A percentile compares a stretch with the other conserved stretches of the same genome.
Evolutionary conservation across 352 stramenopile genomes (phyloP).

Genomic region (Thalassiosira livingstoniorum): DNA sequence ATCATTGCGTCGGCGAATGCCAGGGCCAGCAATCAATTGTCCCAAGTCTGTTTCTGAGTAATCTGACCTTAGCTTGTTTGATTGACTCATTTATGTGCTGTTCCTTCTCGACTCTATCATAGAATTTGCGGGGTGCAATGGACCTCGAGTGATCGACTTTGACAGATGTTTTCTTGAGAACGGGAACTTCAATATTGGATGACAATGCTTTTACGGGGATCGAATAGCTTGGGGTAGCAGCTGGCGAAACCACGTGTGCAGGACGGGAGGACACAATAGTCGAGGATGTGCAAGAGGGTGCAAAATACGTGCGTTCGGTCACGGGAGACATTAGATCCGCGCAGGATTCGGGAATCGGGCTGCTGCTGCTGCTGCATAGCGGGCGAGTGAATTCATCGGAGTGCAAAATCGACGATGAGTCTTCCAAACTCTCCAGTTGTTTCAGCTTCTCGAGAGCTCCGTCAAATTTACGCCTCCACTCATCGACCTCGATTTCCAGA

Average conservation of each 20-base stretch:
- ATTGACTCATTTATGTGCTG: slow-evolving; percentile 64
- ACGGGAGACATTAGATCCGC: neutral
- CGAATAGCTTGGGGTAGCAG: slow-evolving; percentile 27
- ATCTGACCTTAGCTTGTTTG: slow-evolving; percentile 70
- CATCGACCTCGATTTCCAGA: slow-evolving; percentile 55
- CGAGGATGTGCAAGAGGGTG: neutral
- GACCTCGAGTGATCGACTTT: slow-evolving; percentile 1
- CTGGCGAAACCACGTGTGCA: slow-evolving; percentile 34
- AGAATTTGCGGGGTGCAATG: slow-evolving; percentile 5
- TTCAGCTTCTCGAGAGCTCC: slow-evolving; percentile 41
- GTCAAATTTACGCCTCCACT: slow-evolving; percentile 63
- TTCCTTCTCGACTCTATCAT: slow-evolving; percentile 56
- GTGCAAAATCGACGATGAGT: too few relatives aligned
- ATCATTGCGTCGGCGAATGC: slow-evolving; percentile 44
- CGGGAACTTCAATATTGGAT: slow-evolving; percentile 24
- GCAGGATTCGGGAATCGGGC: slow-evolving; percentile 3
- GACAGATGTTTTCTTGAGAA: slow-evolving; percentile 24
- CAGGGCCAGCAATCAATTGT: slow-evolving; percentile 7
- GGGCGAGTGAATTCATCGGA: neutral
- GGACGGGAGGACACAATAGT: neutral
- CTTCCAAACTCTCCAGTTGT: slow-evolving; percentile 20
- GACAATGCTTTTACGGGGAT: slow-evolving; percentile 2
- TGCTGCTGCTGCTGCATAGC: slow-evolving; percentile 3
- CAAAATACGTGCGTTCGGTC: too few relatives aligned
- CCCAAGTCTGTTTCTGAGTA: slow-evolving; percentile 37